Evolutionary conservation across 768 basidiomycete genomes (phyloP), one percentile per base, ranked within the genome.

Genomic region (Leccinum subgranulosum): DNA sequence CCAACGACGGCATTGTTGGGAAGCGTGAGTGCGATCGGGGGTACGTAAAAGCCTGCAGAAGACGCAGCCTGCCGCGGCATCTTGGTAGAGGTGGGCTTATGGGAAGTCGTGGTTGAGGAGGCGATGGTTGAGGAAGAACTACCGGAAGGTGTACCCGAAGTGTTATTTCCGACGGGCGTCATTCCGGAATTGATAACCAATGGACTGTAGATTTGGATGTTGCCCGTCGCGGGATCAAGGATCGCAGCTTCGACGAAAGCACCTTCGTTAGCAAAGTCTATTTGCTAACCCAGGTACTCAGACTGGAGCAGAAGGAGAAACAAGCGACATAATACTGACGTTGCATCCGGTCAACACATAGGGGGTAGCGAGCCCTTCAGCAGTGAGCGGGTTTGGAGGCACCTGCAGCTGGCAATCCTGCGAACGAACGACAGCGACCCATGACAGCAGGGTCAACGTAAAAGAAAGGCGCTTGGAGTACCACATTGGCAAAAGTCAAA

Each of bases 161-260:
- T 43, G 19, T 43, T 43, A 6, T 59, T 60, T 21, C 54, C 66
- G 19, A 58, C 31, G 25, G 66, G 55, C 7, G 21, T 51, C 68
- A 69, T 69, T n/a, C 68, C 68, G 1, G 64, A 60, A 52, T 69
- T 69, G 54, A 69, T 70, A 19, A 69, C 68, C n/a, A 69, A 69
- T 21, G 68, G 68, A 49, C 4, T 68, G 25, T 69, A 69, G 12
- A 70, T 69, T 28, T 70, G 60, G 23, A 69, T 64, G 19, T 34
- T 46, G 17, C 68, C 69, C 15, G 68, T 70, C 4, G 66, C 59
- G 3, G 69, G 69, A 56, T 70, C 68, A 14, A 70, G 59, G 31
- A 69, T 70, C n/a, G 62, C 69, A 1, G 69, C 68, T 47, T 69
- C 68, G 4, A 70, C 68, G 21, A 69, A 69, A 34, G 27, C 47